These are phyloP conservation scores for Lactarius vividus DNA, from an alignment of 768 basidiomycete genomes.

Conservation along the genomic window DNA sequence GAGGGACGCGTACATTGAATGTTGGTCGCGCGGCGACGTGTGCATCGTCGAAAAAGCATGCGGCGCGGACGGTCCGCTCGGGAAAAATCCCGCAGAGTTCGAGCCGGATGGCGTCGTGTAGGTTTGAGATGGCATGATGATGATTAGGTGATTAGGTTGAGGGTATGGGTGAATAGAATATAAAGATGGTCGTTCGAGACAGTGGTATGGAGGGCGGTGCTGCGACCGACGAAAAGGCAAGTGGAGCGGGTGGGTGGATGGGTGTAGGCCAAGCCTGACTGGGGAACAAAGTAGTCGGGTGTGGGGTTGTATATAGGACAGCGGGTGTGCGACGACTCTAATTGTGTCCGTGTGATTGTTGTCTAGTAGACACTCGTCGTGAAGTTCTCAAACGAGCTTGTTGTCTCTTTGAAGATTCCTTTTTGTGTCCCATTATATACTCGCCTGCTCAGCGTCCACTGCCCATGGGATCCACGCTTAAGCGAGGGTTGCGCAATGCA, in stretches of 20 bases:
- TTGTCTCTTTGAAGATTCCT: conserved; percentile 19
- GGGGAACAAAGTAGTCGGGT: conserved; percentile 18
- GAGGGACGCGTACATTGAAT: conserved; percentile 35
- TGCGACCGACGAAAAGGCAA: conserved; percentile 8
- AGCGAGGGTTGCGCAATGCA: not conserved
- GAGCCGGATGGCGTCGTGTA: conserved; percentile 31
- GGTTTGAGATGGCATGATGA: conserved; percentile 35
- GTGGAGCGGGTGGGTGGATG: not conserved
- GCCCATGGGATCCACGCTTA: not conserved
- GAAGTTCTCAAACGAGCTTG: conserved; percentile 6
- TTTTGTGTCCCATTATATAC: conserved; percentile 25
- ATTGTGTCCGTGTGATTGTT: conserved; percentile 22
- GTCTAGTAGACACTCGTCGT: conserved; percentile 3
- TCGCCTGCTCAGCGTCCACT: not conserved
- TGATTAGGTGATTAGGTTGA: conserved; percentile 1
- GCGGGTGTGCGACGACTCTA: conserved; percentile 2
- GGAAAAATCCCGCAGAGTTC: conserved; percentile 35
- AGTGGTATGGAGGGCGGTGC: not conserved
- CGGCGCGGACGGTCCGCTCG: conserved; percentile 35
- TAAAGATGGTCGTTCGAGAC: not conserved
- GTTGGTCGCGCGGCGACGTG: conserved; percentile 36
- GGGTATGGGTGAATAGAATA: conserved; percentile 1
- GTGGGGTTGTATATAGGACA: conserved; percentile 19
- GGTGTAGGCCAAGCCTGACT: conserved; percentile 27
- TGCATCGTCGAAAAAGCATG: conserved; percentile 39